These are phyloP conservation scores for Alternaria sp. DNA, from an alignment of 2,329 filamentous ascomycete species.

Conservation along the genomic window DNA sequence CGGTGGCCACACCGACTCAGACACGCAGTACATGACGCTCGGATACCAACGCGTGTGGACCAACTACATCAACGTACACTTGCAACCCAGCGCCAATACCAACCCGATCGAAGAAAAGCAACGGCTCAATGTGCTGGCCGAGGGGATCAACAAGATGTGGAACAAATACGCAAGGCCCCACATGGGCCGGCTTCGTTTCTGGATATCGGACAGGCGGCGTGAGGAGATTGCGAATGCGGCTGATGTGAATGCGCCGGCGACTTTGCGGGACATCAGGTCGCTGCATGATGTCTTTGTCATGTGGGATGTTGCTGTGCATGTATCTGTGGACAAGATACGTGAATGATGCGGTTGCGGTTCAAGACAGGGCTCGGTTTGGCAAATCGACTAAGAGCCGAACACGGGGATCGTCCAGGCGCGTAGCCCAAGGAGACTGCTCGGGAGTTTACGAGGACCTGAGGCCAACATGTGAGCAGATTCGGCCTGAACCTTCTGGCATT, in stretches of 20 bases:
- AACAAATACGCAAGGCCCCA: constrained; percentile 7
- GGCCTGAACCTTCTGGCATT: not conserved
- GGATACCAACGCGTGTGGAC: constrained; percentile 3
- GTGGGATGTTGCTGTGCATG: constrained; percentile 33
- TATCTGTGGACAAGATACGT: constrained; percentile 30
- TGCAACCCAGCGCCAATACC: constrained; percentile 22
- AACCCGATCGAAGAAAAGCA: constrained; percentile 6
- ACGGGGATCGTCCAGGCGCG: not conserved
- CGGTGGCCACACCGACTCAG: not conserved
- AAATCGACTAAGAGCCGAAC: not conserved
- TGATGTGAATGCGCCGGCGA: constrained; percentile 1
- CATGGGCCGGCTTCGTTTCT: not conserved
- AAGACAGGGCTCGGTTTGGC: not conserved
- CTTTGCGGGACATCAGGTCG: constrained; percentile 19
- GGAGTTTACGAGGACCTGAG: not conserved
- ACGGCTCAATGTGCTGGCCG: constrained; percentile 17
- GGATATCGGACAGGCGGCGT: not conserved
- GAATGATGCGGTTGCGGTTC: constrained; percentile 26
- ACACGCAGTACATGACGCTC: not conserved
- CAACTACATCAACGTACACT: constrained; percentile 32
- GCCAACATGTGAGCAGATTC: not conserved
- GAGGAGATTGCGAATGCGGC: not conserved
- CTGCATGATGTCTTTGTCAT: constrained; percentile 37
- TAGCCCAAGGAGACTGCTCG: not conserved
- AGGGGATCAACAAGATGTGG: constrained; percentile 25